Evolutionary conservation across 2,329 filamentous ascomycete genomes (phyloP).

Genomic region (Aspergillus sp.): DNA sequence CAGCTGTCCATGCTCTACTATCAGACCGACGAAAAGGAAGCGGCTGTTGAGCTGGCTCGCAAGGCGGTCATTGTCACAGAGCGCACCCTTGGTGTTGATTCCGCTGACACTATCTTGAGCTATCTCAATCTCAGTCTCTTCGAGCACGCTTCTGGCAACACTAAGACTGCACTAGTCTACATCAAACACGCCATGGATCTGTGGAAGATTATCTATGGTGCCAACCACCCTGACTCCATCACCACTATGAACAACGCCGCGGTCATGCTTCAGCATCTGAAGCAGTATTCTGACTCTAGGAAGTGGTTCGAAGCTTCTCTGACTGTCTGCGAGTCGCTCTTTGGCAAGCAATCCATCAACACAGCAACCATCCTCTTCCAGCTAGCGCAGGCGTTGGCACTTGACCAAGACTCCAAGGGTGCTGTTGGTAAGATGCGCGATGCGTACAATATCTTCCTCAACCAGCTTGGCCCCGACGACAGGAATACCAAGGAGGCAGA

Average conservation of each 20-base stretch:
- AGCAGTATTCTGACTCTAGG: constrained; percentile 91
- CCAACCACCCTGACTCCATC: constrained; percentile 93
- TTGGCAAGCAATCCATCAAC: constrained; percentile 87
- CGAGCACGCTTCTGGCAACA: constrained; percentile 89
- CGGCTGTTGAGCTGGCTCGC: constrained; percentile 89
- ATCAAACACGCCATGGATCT: constrained; percentile 90
- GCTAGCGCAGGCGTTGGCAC: constrained; percentile 88
- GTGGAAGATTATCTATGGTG: constrained; percentile 96
- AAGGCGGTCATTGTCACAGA: constrained; percentile 97
- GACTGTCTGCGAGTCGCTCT: constrained; percentile 83
- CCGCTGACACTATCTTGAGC: constrained; percentile 88
- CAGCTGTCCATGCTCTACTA: constrained; percentile 95
- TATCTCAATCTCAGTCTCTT: constrained; percentile 96
- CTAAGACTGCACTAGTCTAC: constrained; percentile 82
- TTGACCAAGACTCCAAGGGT: constrained; percentile 93
- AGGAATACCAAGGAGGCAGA: constrained; percentile 98
- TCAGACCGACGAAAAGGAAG: constrained; percentile 95
- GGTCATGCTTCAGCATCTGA: constrained; percentile 95
- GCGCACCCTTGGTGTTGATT: constrained; percentile 90
- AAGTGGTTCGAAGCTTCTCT: constrained; percentile 97
- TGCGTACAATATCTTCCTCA: constrained; percentile 93
- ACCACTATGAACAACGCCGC: constrained; percentile 98
- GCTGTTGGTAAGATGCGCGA: constrained; percentile 94
- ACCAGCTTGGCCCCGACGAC: constrained; percentile 83
- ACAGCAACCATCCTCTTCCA: constrained; percentile 96